Percentiles rank a stretch among this genome's conserved stretches.
Evolutionary conservation across 2,329 filamentous ascomycete species (phyloP).

Genomic region (Diaporthe sp.): DNA sequence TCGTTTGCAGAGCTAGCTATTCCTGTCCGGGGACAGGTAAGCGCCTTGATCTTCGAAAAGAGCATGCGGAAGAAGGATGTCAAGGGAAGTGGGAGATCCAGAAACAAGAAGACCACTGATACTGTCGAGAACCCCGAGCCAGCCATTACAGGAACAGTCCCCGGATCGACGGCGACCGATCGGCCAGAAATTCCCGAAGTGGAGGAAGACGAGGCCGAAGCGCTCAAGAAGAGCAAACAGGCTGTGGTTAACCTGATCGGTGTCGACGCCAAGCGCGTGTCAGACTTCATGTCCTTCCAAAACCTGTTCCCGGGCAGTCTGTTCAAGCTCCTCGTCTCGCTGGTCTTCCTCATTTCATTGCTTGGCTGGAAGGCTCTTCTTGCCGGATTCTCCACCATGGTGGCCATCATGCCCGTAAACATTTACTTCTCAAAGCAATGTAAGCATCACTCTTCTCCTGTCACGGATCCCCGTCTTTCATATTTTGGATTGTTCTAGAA

Average conservation of each 20-base stretch:
- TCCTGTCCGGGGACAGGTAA: slow-evolving; percentile 76
- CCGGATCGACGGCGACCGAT: slow-evolving; percentile 43
- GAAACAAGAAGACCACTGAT: slow-evolving; percentile 48
- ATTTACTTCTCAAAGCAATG: slow-evolving; percentile 72
- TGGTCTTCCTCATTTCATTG: slow-evolving; percentile 73
- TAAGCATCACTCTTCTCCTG: no score
- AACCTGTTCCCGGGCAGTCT: slow-evolving; percentile 71
- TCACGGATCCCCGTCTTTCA: no score
- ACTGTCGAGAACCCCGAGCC: slow-evolving; percentile 43
- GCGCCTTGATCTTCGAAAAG: slow-evolving; percentile 80
- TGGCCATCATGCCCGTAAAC: slow-evolving; percentile 75
- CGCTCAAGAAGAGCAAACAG: slow-evolving; percentile 67
- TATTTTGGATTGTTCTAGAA: no score
- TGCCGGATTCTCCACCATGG: slow-evolving; percentile 72
- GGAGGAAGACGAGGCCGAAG: slow-evolving; percentile 59
- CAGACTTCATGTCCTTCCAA: slow-evolving; percentile 75
- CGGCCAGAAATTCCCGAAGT: slow-evolving; percentile 47
- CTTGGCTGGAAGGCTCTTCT: slow-evolving; percentile 78
- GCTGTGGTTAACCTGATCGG: slow-evolving; percentile 82
- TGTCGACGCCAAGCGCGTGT: slow-evolving; percentile 77
- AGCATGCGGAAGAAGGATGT: slow-evolving; percentile 81
- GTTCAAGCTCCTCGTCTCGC: slow-evolving; percentile 73
- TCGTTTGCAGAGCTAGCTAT: slow-evolving; percentile 71
- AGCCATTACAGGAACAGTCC: slow-evolving; percentile 41
- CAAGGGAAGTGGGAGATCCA: slow-evolving; percentile 67